These are phyloP conservation scores for Phialophora expanda DNA, from an alignment of 2,329 filamentous ascomycete species.

Conservation along the genomic window DNA sequence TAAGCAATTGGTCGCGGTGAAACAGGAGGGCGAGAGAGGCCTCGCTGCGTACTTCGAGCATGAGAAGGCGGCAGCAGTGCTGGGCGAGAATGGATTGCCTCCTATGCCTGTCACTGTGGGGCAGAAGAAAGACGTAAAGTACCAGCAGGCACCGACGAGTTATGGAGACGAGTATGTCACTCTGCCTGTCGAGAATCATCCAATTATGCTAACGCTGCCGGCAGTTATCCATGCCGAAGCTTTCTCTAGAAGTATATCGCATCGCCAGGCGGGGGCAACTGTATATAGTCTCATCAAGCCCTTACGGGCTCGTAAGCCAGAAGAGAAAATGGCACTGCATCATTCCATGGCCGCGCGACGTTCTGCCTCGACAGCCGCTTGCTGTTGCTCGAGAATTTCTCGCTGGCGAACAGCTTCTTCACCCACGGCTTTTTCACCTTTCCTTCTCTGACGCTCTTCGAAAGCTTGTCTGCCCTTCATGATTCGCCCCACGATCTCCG, in stretches of 20 bases:
- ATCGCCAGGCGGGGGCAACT: conserved; percentile 3
- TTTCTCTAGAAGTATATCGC: conserved; percentile 45
- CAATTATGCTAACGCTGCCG: conserved; percentile 58
- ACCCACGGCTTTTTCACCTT: conserved; percentile 80
- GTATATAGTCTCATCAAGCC: conserved; percentile 29
- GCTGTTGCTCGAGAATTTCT: conserved; percentile 63
- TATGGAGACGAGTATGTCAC: conserved; percentile 71
- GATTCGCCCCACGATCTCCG: conserved; percentile 88
- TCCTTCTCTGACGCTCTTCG: conserved; percentile 87
- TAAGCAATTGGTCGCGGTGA: conserved; percentile 75
- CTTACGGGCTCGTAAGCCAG: conserved; percentile 19
- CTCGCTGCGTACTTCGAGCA: conserved; percentile 76
- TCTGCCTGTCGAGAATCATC: conserved; percentile 39
- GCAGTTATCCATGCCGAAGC: conserved; percentile 54
- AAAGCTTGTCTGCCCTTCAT: conserved; percentile 84
- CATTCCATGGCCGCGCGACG: conserved; percentile 33
- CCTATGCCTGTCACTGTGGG: conserved; percentile 79
- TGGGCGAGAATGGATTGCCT: conserved; percentile 79
- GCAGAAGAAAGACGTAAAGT: conserved; percentile 64
- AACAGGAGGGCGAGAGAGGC: conserved; percentile 75
- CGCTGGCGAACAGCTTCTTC: conserved; percentile 70
- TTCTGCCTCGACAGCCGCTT: conserved; percentile 48
- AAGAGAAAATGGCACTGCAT: conserved; percentile 11
- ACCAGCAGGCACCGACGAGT: conserved; percentile 70
- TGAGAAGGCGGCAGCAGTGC: conserved; percentile 60